Conservation (phyloP, 345 rosid genomes). For the Euphorbia pulcherrima region DNA sequence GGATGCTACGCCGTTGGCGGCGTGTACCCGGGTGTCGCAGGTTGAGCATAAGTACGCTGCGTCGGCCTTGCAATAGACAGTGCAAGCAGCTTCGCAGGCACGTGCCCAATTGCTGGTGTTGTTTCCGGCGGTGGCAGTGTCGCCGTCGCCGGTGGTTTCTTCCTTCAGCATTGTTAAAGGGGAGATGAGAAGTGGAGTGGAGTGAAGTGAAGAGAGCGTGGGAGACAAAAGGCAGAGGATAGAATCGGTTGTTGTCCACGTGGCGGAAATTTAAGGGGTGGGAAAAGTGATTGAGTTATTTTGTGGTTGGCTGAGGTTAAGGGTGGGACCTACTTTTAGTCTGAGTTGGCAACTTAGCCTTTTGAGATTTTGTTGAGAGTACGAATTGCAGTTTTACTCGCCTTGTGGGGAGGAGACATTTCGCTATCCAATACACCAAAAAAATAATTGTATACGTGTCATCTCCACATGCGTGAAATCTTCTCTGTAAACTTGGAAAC, state of each 20-base stretch:
- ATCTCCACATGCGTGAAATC: background rate
- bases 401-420: background rate
- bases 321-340: slow-evolving; percentile 20
- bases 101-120: slow-evolving; percentile 67
- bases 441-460: slow-evolving; percentile 10
- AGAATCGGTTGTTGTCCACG: slow-evolving; percentile 40
- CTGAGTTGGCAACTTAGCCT: slow-evolving; percentile 16
- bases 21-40: slow-evolving; percentile 69
- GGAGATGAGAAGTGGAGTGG: background rate
- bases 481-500: no score
- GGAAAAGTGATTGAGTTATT: slow-evolving; percentile 36
- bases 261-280: slow-evolving; percentile 44
- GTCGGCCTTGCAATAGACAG: slow-evolving; percentile 80
- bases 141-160: slow-evolving; percentile 33
- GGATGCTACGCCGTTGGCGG: slow-evolving; percentile 77
- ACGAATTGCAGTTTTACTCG: background rate
- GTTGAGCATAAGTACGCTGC: slow-evolving; percentile 62
- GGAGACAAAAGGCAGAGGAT: slow-evolving; percentile 23
- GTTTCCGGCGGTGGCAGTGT: background rate
- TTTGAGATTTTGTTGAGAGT: slow-evolving; percentile 15
- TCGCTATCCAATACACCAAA: background rate
- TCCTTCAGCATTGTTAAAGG: slow-evolving; percentile 54
- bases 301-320: slow-evolving; percentile 49
- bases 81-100: slow-evolving; percentile 65
- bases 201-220: background rate